phyloP scores from a whole-genome alignment of 805 yeast genomes.

The Tetrapisispora pingtungensis region DNA sequence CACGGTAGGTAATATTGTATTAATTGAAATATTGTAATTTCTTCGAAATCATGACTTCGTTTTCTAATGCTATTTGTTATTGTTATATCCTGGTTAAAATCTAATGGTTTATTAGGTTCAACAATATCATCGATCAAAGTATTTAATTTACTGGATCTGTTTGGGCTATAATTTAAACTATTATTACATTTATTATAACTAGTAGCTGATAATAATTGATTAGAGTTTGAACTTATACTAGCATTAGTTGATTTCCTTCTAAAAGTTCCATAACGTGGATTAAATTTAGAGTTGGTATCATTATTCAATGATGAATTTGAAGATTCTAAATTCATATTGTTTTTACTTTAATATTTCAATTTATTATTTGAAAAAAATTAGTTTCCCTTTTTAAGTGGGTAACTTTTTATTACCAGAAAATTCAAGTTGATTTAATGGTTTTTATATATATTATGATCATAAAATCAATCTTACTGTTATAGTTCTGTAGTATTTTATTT shows the following conservation, averaged over 20 bases:
- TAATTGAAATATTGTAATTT: slow-evolving; percentile 2
- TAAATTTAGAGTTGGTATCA: background rate
- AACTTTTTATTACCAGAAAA: too few species aligned
- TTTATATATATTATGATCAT: too few species aligned
- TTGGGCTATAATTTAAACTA: background rate
- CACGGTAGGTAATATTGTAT: slow-evolving; percentile 61
- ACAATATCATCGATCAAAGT: background rate
- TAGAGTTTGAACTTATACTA: background rate
- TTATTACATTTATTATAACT: background rate
- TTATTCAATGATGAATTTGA: background rate
- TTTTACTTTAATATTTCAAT: too few species aligned
- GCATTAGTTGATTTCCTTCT: background rate
- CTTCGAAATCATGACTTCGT: background rate
- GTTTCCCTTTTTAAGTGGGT: too few species aligned
- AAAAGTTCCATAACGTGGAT: background rate
- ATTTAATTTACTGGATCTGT: background rate
- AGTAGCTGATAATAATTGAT: background rate
- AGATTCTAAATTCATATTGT: background rate
- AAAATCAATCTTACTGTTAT: too few species aligned
- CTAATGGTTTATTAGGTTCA: background rate
- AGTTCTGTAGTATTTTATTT: too few species aligned
- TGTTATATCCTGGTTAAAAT: background rate
- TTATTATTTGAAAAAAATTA: too few species aligned
- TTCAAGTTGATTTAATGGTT: too few species aligned
- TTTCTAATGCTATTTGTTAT: background rate